Evolutionary conservation across 2,329 filamentous ascomycete genomes (phyloP).

Genomic region (Ophiostoma tasmaniense): DNA sequence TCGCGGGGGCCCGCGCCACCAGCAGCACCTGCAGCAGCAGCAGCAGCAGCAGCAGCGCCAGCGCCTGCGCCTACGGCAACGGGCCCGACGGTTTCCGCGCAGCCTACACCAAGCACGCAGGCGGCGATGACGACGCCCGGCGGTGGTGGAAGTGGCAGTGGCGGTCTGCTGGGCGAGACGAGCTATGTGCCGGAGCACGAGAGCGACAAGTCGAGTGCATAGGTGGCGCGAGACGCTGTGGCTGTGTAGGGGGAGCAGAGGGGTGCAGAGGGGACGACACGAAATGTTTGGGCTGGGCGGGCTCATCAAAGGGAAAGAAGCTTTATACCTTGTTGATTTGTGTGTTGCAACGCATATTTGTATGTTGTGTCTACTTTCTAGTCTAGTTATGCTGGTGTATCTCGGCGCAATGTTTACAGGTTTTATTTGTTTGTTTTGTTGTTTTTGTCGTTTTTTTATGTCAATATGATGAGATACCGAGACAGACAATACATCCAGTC

Average conservation of each 20-base stretch:
- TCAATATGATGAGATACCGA: too few species aligned
- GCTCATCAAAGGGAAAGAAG: not conserved
- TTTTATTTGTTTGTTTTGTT: too few species aligned
- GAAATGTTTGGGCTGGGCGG: too few species aligned
- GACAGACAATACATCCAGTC: too few species aligned
- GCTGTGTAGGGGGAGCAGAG: not conserved
- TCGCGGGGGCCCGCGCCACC: constrained; percentile 18
- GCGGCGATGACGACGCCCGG: constrained; percentile 48
- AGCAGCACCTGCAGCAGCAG: not conserved
- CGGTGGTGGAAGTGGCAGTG: constrained; percentile 34
- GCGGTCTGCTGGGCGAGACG: constrained; percentile 55
- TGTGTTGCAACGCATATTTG: not conserved
- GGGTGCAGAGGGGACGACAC: not conserved
- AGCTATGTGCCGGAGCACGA: constrained; percentile 60
- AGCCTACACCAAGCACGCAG: constrained; percentile 46
- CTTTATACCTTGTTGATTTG: not conserved
- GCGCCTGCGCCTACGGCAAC: constrained; percentile 30
- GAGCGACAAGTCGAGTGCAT: constrained; percentile 25
- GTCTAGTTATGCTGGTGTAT: not conserved
- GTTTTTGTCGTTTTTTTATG: too few species aligned
- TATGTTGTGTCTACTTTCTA: not conserved
- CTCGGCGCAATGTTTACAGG: not conserved
- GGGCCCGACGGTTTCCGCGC: constrained; percentile 49
- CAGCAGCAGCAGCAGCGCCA: not conserved
- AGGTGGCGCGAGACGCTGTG: not conserved